These are phyloP conservation scores for Effrenium voratum DNA, from an alignment of 73 alveolate genomes.

Conservation along the genomic window DNA sequence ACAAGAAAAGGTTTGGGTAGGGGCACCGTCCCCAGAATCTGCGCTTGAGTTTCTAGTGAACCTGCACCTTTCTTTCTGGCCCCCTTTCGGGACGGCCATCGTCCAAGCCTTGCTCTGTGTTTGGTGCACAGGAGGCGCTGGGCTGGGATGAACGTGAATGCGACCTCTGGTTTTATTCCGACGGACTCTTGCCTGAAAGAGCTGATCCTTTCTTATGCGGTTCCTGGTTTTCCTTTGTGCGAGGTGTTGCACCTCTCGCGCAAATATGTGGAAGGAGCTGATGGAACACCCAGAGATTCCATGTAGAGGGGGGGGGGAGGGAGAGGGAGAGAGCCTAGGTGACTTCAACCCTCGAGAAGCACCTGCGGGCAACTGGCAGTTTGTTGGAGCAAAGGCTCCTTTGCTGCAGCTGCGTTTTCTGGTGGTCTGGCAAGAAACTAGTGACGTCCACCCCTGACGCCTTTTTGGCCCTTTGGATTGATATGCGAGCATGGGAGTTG, in stretches of 20 bases:
- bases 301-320: too few relatives aligned
- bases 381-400: constrained; percentile 31
- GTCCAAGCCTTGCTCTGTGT: not conserved
- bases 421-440: too few relatives aligned
- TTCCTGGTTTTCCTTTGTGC: not conserved
- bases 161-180: constrained; percentile 79
- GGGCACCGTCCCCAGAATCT: not conserved
- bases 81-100: not conserved
- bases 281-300: too few relatives aligned
- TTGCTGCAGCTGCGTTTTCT: not conserved
- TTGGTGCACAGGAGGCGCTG: constrained; percentile 51
- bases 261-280: too few relatives aligned
- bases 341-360: constrained; percentile 85
- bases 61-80: not conserved
- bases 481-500: not conserved
- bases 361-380: constrained; percentile 72
- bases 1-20: not conserved
- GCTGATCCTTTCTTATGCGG: not conserved
- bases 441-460: not conserved
- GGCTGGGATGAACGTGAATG: constrained; percentile 90
- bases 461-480: not conserved
- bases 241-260: not conserved
- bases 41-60: not conserved
- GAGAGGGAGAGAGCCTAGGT: constrained; percentile 18
- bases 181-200: constrained; percentile 35